phyloP scores from a whole-genome alignment of 257 asterid species.

The Paulownia fortunei region DNA sequence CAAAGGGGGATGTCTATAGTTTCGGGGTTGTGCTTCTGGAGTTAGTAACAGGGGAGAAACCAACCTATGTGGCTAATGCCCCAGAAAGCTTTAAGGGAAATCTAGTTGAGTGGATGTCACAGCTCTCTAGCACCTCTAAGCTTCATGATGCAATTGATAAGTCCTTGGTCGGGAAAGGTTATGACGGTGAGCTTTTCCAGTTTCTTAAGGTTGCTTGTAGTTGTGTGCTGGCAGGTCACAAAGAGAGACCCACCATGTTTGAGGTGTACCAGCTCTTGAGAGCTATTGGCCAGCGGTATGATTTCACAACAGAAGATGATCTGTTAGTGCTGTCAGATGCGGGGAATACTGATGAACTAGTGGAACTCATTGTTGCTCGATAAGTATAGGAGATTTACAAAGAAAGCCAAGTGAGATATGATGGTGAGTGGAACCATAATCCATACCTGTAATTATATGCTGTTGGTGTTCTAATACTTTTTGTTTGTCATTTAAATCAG shows the following conservation, averaged over 20 bases:
- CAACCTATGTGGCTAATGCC: constrained; percentile 57
- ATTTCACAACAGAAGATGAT: constrained; percentile 63
- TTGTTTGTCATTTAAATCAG: constrained; percentile 9
- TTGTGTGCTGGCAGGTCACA: constrained; percentile 65
- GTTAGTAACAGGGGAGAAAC: constrained; percentile 68
- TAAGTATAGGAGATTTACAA: constrained; percentile 31
- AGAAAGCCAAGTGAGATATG: constrained; percentile 23
- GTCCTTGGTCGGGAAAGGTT: constrained; percentile 59
- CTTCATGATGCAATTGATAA: constrained; percentile 69
- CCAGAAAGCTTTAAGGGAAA: constrained; percentile 72
- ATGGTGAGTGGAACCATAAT: constrained; percentile 22
- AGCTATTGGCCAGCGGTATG: constrained; percentile 66
- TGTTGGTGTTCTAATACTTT: not conserved
- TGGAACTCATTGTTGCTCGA: constrained; percentile 71
- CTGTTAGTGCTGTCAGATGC: constrained; percentile 42
- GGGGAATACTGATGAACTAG: constrained; percentile 42
- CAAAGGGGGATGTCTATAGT: constrained; percentile 85
- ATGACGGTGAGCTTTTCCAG: constrained; percentile 66
- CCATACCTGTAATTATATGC: constrained; percentile 37
- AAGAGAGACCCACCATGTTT: constrained; percentile 80
- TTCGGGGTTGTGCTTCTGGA: constrained; percentile 86
- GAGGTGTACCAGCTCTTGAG: constrained; percentile 77
- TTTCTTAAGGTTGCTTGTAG: constrained; percentile 77
- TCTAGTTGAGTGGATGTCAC: constrained; percentile 70
- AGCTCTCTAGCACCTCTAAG: constrained; percentile 56